Evolutionary conservation across 129 eudicot genomes (phyloP).

Genomic region (Chrysanthemum seticuspe): DNA sequence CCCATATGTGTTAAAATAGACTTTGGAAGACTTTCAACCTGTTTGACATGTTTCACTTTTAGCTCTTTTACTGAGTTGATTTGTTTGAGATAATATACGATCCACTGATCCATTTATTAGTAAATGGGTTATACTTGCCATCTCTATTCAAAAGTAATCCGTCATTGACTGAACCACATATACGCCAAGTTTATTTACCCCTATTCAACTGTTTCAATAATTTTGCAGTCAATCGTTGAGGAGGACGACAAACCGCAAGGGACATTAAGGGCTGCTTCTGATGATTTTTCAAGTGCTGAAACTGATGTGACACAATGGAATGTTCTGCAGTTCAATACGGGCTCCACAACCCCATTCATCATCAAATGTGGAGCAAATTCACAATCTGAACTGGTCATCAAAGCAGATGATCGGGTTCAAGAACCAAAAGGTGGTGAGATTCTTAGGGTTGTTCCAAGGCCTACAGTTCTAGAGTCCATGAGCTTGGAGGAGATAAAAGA

Average conservation of each 20-base stretch:
- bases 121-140: too few relatives aligned
- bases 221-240: constrained; percentile 68
- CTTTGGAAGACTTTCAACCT: too few relatives aligned
- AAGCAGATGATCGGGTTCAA: constrained; percentile 87
- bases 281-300: constrained; percentile 42
- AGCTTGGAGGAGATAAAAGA: constrained; percentile 79
- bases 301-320: constrained; percentile 96
- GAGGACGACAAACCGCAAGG: constrained; percentile 70
- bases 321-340: constrained; percentile 90
- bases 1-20: too few relatives aligned
- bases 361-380: constrained; percentile 98
- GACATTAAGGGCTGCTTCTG: constrained; percentile 37
- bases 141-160: too few relatives aligned
- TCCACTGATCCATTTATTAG: too few relatives aligned
- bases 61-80: too few relatives aligned
- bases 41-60: too few relatives aligned
- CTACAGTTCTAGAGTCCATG: constrained; percentile 78
- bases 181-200: neutral
- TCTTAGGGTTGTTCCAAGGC: constrained; percentile 87
- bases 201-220: neutral
- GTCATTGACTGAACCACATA: too few relatives aligned
- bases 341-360: constrained; percentile 84
- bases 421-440: constrained; percentile 96
- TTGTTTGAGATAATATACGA: too few relatives aligned
- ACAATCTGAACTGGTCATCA: constrained; percentile 83